phyloP scores from a whole-genome alignment of 2,329 filamentous ascomycete genomes.

The Anthostomella pinea region DNA sequence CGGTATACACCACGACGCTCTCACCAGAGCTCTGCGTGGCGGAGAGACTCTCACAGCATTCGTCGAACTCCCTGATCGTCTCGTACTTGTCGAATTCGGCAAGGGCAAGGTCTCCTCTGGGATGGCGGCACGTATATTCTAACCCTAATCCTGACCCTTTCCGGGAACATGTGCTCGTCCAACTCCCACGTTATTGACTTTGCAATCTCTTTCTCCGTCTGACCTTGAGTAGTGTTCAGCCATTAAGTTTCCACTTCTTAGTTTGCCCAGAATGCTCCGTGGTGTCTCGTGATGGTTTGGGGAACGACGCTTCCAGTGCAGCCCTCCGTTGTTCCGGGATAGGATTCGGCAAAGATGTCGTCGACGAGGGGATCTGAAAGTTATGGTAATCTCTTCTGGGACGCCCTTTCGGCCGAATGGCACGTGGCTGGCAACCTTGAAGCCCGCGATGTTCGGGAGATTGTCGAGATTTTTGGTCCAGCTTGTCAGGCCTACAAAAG shows the following conservation, averaged over 20 bases:
- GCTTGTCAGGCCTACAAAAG: no score
- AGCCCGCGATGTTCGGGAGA: no score
- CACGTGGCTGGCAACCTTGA: no score
- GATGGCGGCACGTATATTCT: slow-evolving; percentile 34
- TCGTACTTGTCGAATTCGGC: slow-evolving; percentile 24
- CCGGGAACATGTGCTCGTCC: slow-evolving; percentile 28
- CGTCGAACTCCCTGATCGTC: slow-evolving; percentile 25
- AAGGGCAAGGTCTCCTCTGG: slow-evolving; percentile 18
- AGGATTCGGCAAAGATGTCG: slow-evolving; percentile 29
- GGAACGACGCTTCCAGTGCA: slow-evolving; percentile 10
- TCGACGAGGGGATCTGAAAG: slow-evolving; percentile 32
- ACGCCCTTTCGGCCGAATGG: no score
- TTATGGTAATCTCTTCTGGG: slow-evolving; percentile 33
- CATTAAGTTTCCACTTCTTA: slow-evolving; percentile 18
- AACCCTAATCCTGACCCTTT: slow-evolving; percentile 32
- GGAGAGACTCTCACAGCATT: slow-evolving; percentile 9
- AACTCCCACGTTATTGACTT: slow-evolving; percentile 30
- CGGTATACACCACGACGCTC: no score
- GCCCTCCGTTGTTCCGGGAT: slow-evolving; percentile 25
- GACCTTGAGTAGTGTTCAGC: slow-evolving; percentile 16
- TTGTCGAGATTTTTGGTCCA: no score
- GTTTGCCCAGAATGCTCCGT: slow-evolving; percentile 23
- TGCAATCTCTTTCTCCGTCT: slow-evolving; percentile 18
- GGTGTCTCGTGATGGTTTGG: slow-evolving; percentile 26
- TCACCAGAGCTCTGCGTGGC: no score